These are phyloP conservation scores for Talaromyces marneffei DNA, from an alignment of 2,329 filamentous ascomycete genomes.

Conservation along the genomic window DNA sequence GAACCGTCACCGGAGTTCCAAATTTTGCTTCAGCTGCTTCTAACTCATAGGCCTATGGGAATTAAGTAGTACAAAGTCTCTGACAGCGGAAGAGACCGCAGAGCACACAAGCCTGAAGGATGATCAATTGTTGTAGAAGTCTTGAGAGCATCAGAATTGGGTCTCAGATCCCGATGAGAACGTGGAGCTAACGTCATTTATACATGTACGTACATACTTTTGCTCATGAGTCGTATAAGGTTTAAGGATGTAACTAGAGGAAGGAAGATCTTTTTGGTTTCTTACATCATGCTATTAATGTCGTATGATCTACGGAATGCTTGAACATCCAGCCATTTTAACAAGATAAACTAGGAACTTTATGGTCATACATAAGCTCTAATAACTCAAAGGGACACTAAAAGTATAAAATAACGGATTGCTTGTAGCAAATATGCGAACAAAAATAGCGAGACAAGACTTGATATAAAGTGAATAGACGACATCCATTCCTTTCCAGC, in stretches of 20 bases:
- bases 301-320: background rate
- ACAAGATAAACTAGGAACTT: no score
- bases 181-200: background rate
- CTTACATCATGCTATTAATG: background rate
- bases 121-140: background rate
- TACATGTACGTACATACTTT: no score
- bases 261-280: background rate
- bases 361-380: no score
- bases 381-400: background rate
- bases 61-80: no score
- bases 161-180: background rate
- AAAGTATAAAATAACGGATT: background rate
- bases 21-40: no score
- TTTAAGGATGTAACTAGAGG: background rate
- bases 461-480: background rate
- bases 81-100: no score
- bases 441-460: background rate
- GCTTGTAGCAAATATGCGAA: background rate
- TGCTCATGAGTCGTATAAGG: background rate
- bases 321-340: no score
- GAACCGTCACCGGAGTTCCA: no score
- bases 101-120: no score
- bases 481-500: background rate
- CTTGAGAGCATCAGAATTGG: background rate
- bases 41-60: no score